Evolutionary conservation across 345 rosid genomes (phyloP), one percentile per base, ranked within the genome.

Genomic region (Eucalyptus virginea): DNA sequence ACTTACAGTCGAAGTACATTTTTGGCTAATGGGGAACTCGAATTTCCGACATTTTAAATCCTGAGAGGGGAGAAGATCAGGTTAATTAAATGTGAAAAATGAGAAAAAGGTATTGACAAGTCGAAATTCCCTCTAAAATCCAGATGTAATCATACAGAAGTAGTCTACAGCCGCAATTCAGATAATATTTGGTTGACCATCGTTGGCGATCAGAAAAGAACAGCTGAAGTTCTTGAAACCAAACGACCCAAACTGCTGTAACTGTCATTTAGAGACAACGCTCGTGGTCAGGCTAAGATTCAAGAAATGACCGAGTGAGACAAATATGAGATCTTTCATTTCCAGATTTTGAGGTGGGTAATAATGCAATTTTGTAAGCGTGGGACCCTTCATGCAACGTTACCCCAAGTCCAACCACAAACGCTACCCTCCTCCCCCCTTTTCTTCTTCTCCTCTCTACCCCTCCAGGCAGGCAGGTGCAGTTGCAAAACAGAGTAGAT

Each of bases 341-440:
- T 2, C 34, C 37, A 8, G 9, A 34, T n/a, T 51, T 81, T 62
- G 83, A 30, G 86, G 92, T 37, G 87, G 88, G 52, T 72, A 44
- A 32, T 37, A 11, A 11, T 24, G 83, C 48, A 62, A 51, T 48
- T 72, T 56, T 23, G 83, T 48, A 37, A 80, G 80, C 49, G 89
- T 88, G 94, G 95, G 96, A 88, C 94, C 97, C 92, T 89, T 56
- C 16, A 45, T 88, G 88, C 86, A 80, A 89, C 87, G 83, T 90
- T 89, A 32, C 86, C 90, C 90, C 88, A 86, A 88, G 87, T 92
- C 52, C 94, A 91, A 88, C 99, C 97, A 94, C 96, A 94, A 44
- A 89, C 87, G 13, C 89, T 88, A 50, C 52, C 52, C 18, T 50
- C 52, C 52, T 15, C 52, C 52, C 3, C 19, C 3, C 52, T 69